Base-by-base conservation (phyloP, 2,329 filamentous ascomycete species). In the Ophiostoma sp. region DNA sequence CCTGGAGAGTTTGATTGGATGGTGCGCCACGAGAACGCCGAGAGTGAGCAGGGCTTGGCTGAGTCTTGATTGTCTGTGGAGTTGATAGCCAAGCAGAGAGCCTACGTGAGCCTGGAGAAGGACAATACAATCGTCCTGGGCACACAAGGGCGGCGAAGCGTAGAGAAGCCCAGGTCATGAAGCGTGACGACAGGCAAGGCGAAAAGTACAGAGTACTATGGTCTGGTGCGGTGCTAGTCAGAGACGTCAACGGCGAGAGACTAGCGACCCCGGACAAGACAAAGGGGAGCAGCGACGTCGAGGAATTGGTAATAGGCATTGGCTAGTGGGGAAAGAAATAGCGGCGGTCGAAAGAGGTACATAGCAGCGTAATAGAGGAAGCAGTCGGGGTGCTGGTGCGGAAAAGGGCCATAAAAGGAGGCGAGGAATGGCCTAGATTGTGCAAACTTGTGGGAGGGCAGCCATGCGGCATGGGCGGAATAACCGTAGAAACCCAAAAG, bases 1-100 rank as follows among this genome's bases (percentile, higher is more conserved):
- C 15, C 52, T 23, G 52, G 52, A 27, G 17, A 13, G 23, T 57
- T 33, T 31, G 10, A 57, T 27, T 57, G 8, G 52, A 27, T 13
- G 52, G 23, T 57, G 52, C 52, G 52, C 52, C 52, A 57, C 52
- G 52, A 57, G 52, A 57, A 57, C 11, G 52, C 52, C 52, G n/a
- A 57, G 52, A 23, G n/a, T 13, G 11, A n/a, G 6, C 6, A 27
- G 27, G 52, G 52, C 52, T 57, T 57, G 52, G 52, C 52, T 27
- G 23, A 57, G 11, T 27, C 52, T 57, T 23, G 4, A 3, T 57
- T 57, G 11, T 54, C n/a, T 57, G 52, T 57, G 52, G 52, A 27
- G 52, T 13, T n/a, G 27, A 31, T 31, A 31, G 27, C 27, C 27
- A 31, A 31, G 27, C n/a, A 8, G 23, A n/a, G 11, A 15, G 23